phyloP scores from a whole-genome alignment of 148 eudicot genomes.

The Selenicereus undatus region DNA sequence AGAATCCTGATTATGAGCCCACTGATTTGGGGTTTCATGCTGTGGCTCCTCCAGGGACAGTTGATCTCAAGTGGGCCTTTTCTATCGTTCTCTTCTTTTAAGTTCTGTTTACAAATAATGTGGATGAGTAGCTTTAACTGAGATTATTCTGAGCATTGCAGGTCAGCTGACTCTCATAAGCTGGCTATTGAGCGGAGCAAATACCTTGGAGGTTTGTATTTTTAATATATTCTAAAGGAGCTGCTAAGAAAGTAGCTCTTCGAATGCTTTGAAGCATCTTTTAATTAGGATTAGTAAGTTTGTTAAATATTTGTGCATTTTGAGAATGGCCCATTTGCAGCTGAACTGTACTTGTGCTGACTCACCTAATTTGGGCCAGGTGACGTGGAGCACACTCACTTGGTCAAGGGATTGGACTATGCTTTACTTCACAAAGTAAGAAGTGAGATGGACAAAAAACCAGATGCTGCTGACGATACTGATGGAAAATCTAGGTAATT shows the following conservation, averaged over 20 bases:
- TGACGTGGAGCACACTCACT: slow-evolving; percentile 99
- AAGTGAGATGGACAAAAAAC: slow-evolving; percentile 95
- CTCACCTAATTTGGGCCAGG: slow-evolving; percentile 42
- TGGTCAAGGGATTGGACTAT: slow-evolving; percentile 97
- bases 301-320: background rate
- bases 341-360: slow-evolving; percentile 15
- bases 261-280: background rate
- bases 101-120: background rate
- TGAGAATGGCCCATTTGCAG: background rate
- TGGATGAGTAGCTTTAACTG: slow-evolving; percentile 4
- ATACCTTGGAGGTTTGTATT: slow-evolving; percentile 87
- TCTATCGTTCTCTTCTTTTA: background rate
- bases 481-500: slow-evolving; percentile 70
- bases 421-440: slow-evolving; percentile 92
- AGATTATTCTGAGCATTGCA: slow-evolving; percentile 18
- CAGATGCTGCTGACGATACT: slow-evolving; percentile 63
- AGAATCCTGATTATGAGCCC: slow-evolving; percentile 90
- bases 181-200: slow-evolving; percentile 97
- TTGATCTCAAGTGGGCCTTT: slow-evolving; percentile 58
- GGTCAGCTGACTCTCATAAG: slow-evolving; percentile 87
- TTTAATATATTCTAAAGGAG: background rate
- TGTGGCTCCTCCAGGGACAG: slow-evolving; percentile 91
- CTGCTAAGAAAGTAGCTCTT: no score
- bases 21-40: slow-evolving; percentile 90
- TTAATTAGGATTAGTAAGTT: background rate